These are phyloP conservation scores for Leccinum boreale DNA, from an alignment of 768 basidiomycete species.

Conservation along the genomic window DNA sequence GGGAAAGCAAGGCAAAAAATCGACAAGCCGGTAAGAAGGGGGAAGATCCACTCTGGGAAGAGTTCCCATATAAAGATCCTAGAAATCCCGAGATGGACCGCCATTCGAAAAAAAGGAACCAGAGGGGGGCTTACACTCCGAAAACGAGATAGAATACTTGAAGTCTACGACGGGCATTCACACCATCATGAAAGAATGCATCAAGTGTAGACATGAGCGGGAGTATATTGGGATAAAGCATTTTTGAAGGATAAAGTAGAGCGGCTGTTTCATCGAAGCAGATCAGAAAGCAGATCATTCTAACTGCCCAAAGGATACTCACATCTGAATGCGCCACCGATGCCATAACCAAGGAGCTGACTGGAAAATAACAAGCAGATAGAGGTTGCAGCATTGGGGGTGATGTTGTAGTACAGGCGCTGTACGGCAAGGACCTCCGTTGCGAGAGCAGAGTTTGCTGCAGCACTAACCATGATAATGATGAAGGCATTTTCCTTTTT, in stretches of 20 bases:
- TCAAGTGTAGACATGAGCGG: slow-evolving; percentile 27
- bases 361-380: slow-evolving; percentile 41
- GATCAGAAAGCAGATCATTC: neutral
- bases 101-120: slow-evolving; percentile 5
- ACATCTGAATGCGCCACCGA: slow-evolving; percentile 54
- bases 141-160: slow-evolving; percentile 28
- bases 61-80: slow-evolving; percentile 34
- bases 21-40: slow-evolving; percentile 58
- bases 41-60: slow-evolving; percentile 42
- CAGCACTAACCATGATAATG: slow-evolving; percentile 55
- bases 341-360: slow-evolving; percentile 48
- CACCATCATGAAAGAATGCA: slow-evolving; percentile 40
- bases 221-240: slow-evolving; percentile 39
- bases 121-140: slow-evolving; percentile 28
- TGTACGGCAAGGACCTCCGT: slow-evolving; percentile 56
- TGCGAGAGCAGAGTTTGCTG: slow-evolving; percentile 50
- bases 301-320: slow-evolving; percentile 5
- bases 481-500: slow-evolving; percentile 60
- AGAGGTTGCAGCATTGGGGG: slow-evolving; percentile 43
- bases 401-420: slow-evolving; percentile 50
- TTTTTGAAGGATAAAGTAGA: slow-evolving; percentile 44
- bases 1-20: slow-evolving; percentile 58
- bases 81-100: slow-evolving; percentile 2
- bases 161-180: slow-evolving; percentile 39
- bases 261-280: slow-evolving; percentile 7